Evolutionary conservation across 1,139 yeast genomes (phyloP).

Genomic region (Sugiyamaella neomexicana): DNA sequence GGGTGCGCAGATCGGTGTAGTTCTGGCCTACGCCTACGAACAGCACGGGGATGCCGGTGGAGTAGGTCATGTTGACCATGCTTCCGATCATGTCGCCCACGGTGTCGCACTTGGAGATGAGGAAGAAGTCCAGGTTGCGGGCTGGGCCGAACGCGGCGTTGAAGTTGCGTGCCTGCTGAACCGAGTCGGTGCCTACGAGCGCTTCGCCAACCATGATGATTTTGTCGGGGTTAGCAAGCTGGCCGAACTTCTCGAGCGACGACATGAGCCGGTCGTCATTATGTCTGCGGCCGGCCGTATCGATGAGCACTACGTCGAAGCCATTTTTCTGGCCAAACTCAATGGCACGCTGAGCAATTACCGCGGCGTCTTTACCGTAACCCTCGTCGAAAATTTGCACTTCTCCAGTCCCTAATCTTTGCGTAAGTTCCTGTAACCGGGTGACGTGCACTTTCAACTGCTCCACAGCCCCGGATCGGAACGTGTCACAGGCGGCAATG

Average conservation of each 20-base stretch:
- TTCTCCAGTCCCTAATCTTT: slow-evolving; percentile 49
- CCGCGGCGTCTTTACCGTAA: slow-evolving; percentile 95
- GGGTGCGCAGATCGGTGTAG: slow-evolving; percentile 89
- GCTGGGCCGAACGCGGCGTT: slow-evolving; percentile 89
- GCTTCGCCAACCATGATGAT: slow-evolving; percentile 99
- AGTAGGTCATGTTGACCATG: slow-evolving; percentile 96
- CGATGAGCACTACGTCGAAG: slow-evolving; percentile 87
- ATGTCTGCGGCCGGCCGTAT: slow-evolving; percentile 97
- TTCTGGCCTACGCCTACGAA: slow-evolving; percentile 98
- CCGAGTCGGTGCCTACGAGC: slow-evolving; percentile 94
- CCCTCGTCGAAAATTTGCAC: slow-evolving; percentile 92
- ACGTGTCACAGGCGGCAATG: slow-evolving; percentile 96
- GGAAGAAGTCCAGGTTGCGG: slow-evolving; percentile 82
- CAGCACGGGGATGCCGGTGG: slow-evolving; percentile 91
- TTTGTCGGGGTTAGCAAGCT: slow-evolving; percentile 92
- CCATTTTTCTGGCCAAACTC: slow-evolving; percentile 64
- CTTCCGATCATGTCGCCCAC: slow-evolving; percentile 97
- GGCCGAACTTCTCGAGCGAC: slow-evolving; percentile 91
- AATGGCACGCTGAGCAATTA: slow-evolving; percentile 92
- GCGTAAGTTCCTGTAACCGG: slow-evolving; percentile 65
- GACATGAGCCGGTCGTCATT: slow-evolving; percentile 95
- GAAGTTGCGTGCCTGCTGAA: slow-evolving; percentile 90
- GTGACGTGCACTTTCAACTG: slow-evolving; percentile 92
- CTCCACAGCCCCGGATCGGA: slow-evolving; percentile 97
- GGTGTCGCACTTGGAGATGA: slow-evolving; percentile 93